Conservation (phyloP, 202 grass and related monocot genomes). For the Schoenoplectus tabernaemontani region DNA sequence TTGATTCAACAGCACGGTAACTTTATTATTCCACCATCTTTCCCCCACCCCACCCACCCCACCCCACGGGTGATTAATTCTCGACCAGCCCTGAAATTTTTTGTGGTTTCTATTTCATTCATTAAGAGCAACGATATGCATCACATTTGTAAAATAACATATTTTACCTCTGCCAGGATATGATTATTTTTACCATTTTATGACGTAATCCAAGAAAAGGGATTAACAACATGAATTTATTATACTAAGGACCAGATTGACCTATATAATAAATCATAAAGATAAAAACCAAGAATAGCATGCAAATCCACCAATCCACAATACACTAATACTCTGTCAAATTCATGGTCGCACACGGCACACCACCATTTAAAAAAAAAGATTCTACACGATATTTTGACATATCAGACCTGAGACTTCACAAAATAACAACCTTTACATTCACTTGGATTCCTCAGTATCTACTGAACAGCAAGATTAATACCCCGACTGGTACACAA, state of each 20-base stretch:
- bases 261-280: not conserved
- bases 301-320: no score
- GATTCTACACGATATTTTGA: not conserved
- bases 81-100: not conserved
- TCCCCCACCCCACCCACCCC: not conserved
- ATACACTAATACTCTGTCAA: not conserved
- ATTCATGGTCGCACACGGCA: not conserved
- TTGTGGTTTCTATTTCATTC: not conserved
- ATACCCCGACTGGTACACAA: conserved; percentile 1
- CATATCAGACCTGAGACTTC: not conserved
- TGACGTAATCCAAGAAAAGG: not conserved
- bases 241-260: not conserved
- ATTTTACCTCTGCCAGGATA: not conserved
- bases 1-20: not conserved
- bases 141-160: not conserved
- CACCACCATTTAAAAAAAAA: not conserved
- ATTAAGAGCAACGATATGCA: not conserved
- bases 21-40: not conserved
- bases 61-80: not conserved
- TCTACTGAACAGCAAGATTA: not conserved
- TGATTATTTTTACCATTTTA: not conserved
- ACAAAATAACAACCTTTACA: not conserved
- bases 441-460: not conserved
- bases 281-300: not conserved
- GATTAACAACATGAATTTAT: not conserved